Conservation (phyloP, 352 stramenopile genomes). For the Globisporangium acanthophoron region DNA sequence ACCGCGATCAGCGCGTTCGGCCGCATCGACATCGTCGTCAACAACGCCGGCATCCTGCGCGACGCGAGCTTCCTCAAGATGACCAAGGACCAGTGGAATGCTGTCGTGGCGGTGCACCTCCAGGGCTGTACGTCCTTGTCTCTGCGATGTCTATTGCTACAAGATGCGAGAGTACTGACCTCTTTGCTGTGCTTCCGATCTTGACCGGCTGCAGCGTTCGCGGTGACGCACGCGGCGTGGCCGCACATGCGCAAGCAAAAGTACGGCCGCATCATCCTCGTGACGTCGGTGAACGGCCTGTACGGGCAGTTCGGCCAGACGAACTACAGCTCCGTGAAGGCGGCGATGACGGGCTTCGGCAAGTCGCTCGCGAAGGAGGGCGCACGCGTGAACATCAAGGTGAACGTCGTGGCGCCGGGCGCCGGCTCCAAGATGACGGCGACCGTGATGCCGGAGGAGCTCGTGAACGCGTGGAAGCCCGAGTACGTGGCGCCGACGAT, state of each 20-base stretch:
- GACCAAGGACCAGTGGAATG: conserved; percentile 85
- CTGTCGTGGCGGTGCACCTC: conserved; percentile 79
- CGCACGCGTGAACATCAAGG: conserved; percentile 76
- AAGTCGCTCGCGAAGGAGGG: conserved; percentile 89
- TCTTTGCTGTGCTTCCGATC: neutral
- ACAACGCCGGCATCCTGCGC: conserved; percentile 94
- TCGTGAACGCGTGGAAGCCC: conserved; percentile 81
- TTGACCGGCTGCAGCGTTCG: conserved; percentile 36
- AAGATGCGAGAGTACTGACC: neutral
- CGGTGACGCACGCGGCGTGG: conserved; percentile 83
- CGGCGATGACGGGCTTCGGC: conserved; percentile 91
- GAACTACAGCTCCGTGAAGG: conserved; percentile 89
- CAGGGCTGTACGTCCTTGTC: conserved; percentile 65
- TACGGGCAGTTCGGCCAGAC: conserved; percentile 91
- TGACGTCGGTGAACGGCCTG: conserved; percentile 48
- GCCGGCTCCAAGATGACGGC: conserved; percentile 87
- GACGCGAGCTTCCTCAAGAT: conserved; percentile 89
- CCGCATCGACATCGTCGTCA: conserved; percentile 82
- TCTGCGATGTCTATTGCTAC: neutral
- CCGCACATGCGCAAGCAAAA: conserved; percentile 86
- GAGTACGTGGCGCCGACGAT: conserved; percentile 88
- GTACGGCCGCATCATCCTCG: conserved; percentile 81
- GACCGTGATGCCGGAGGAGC: conserved; percentile 75
- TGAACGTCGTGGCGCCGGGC: conserved; percentile 85
- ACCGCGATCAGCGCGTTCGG: conserved; percentile 66